phyloP scores from a whole-genome alignment of 1,139 yeast species.

The Geotrichum candidum region DNA sequence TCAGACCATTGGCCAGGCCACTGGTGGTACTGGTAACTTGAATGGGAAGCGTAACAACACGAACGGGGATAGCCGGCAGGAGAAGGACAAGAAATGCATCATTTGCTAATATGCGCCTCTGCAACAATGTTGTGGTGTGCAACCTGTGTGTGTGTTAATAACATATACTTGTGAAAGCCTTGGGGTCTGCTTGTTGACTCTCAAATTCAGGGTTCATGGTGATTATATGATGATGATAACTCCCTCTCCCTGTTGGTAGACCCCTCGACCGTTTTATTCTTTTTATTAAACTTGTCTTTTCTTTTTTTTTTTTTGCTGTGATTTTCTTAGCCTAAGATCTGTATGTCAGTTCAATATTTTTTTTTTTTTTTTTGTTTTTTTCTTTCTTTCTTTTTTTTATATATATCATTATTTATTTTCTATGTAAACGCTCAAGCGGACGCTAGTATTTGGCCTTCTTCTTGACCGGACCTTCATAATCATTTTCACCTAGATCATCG shows the following conservation, averaged over 20 bases:
- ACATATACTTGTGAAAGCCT: not conserved
- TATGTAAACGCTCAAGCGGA: not conserved
- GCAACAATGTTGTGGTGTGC: not conserved
- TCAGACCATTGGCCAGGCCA: not conserved
- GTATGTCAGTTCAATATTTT: not conserved
- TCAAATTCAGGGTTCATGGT: too few species aligned
- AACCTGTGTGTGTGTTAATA: not conserved
- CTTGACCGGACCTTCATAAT: not conserved
- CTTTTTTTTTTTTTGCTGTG: not conserved
- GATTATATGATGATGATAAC: too few species aligned
- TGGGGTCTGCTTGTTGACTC: not conserved
- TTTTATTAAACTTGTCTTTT: too few species aligned
- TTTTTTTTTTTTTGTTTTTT: not conserved
- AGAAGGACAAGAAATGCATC: slow-evolving; percentile 2
- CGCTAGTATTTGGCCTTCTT: not conserved
- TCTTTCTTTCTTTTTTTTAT: not conserved
- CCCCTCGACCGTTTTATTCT: too few species aligned
- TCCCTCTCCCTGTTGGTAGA: too few species aligned
- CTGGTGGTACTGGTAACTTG: not conserved
- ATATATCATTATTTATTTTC: not conserved
- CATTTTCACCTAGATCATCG: not conserved
- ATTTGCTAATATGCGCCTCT: not conserved
- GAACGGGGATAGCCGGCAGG: not conserved
- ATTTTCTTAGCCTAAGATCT: not conserved
- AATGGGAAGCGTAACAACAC: not conserved